A percentile compares a stretch with the other conserved stretches of the same genome.
These are phyloP conservation scores for Ceratocystis cubensis DNA, from an alignment of 2,329 filamentous ascomycete species.

Conservation along the genomic window DNA sequence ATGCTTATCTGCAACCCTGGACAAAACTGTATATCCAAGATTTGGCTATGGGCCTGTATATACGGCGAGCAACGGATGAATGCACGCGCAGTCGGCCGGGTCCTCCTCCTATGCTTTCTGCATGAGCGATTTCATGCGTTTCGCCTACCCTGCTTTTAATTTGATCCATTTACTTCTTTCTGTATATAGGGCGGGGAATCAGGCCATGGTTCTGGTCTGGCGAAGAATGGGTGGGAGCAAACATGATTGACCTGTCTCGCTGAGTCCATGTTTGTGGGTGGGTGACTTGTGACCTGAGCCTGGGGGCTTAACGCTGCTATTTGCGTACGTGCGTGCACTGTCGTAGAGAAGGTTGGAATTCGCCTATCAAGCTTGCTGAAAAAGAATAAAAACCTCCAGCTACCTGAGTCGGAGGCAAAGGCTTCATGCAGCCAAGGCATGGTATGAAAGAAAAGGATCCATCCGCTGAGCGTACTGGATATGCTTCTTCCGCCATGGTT, in stretches of 20 bases:
- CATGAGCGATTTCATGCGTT: conserved; percentile 2
- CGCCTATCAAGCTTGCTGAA: too few relatives aligned
- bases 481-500: not conserved
- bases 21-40: not conserved
- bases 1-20: too few relatives aligned
- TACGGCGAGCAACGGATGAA: not conserved
- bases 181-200: not conserved
- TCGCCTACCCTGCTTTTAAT: not conserved
- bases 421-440: not conserved
- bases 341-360: too few relatives aligned
- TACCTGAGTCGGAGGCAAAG: too few relatives aligned
- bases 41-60: not conserved
- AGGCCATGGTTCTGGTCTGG: not conserved
- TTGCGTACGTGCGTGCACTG: too few relatives aligned
- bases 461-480: not conserved
- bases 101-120: not conserved
- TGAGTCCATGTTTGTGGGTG: not conserved
- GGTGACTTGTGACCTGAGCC: not conserved
- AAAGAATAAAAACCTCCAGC: too few relatives aligned
- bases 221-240: not conserved
- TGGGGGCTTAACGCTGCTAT: not conserved
- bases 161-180: not conserved
- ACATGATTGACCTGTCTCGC: not conserved
- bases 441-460: not conserved
- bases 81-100: not conserved